Base-by-base conservation (phyloP, 1,139 yeast genomes). In the Keqinozyma sinolaborantium region DNA sequence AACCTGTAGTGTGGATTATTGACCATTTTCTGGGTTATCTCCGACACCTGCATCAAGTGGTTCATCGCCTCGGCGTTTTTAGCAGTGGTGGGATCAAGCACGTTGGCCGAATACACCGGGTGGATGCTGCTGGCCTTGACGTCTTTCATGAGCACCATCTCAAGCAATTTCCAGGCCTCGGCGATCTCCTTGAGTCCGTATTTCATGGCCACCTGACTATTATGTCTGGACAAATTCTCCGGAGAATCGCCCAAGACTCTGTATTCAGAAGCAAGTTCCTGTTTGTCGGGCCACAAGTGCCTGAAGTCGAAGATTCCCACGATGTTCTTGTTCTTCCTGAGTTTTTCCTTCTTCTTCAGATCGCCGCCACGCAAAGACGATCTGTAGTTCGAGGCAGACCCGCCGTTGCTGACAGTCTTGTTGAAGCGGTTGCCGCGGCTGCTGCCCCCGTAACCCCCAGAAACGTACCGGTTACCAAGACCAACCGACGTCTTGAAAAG, bases 221-320 rank as follows among this genome's bases (percentile, higher is more conserved):
- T 90, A 50, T 82, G 77, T 7, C 63, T 56, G 0, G 95, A 88
- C 30, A 86, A 57, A 20, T 65, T 72, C 30, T 76, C 80, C 0
- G 94, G 83, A 1, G 77, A 51, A 14, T 70, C 81, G 1, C 94
- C 95, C 32, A 79, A 56, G 1, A 87, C 73, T 29, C 79, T 64
- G 52, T 88, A 90, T 41, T 83, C 92, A 20, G 72, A 62, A 0
- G 96, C 97, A 28, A 90, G 59, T 34, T 83, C 88, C 50, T 73
- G 70, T 40, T 83, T 79, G 18, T 88, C 83, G 0, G 96, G 95
- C 26, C 88, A 69, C 32, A 88, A 58, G 48, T 81, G 73, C 16
- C 74, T 63, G 51, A 83, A 83, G 51, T 88, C 94, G 38, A 72
- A 66, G 3, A 83, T 70, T 1, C 73, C 72, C 3, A 87, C 81